Evolutionary conservation across 257 asterid genomes (phyloP).

Genomic region (Scutellaria minor): DNA sequence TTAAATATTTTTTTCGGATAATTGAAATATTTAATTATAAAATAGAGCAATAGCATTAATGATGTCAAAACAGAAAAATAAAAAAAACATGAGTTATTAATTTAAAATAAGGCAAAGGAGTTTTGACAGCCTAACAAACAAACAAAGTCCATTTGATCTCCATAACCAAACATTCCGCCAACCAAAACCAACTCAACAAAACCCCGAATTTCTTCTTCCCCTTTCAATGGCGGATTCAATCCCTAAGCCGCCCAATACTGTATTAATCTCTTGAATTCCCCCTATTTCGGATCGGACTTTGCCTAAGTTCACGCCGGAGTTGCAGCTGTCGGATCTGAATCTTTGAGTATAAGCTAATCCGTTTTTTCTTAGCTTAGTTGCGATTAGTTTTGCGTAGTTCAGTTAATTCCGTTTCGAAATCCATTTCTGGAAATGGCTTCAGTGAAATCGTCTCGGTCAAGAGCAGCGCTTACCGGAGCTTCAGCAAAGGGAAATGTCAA

Average conservation of each 20-base stretch:
- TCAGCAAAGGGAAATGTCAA: conserved; percentile 59
- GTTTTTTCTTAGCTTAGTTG: conserved; percentile 17
- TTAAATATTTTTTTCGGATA: neutral
- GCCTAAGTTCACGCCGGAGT: conserved; percentile 33
- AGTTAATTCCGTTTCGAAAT: conserved; percentile 7
- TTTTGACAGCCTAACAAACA: conserved; percentile 47
- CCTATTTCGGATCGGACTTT: conserved; percentile 31
- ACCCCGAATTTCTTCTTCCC: conserved; percentile 39
- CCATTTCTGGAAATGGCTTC: conserved; percentile 63
- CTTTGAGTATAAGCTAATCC: conserved; percentile 26
- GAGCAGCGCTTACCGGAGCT: conserved; percentile 63
- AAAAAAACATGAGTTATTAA: neutral
- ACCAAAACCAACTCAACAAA: conserved; percentile 47
- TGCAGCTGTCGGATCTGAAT: conserved; percentile 48
- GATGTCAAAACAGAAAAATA: conserved; percentile 18
- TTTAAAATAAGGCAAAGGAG: conserved; percentile 4
- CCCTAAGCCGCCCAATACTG: conserved; percentile 13
- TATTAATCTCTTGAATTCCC: conserved; percentile 12
- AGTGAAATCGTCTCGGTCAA: conserved; percentile 79
- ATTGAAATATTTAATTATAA: neutral
- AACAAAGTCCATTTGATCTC: conserved; percentile 36
- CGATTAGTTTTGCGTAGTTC: conserved; percentile 28
- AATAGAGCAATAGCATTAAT: conserved; percentile 27
- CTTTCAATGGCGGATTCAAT: conserved; percentile 45
- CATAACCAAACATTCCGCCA: conserved; percentile 42